A percentile compares a stretch with the other conserved stretches of the same genome.
Conservation (phyloP, 345 rosid genomes). For the Conringia planisiliqua region DNA sequence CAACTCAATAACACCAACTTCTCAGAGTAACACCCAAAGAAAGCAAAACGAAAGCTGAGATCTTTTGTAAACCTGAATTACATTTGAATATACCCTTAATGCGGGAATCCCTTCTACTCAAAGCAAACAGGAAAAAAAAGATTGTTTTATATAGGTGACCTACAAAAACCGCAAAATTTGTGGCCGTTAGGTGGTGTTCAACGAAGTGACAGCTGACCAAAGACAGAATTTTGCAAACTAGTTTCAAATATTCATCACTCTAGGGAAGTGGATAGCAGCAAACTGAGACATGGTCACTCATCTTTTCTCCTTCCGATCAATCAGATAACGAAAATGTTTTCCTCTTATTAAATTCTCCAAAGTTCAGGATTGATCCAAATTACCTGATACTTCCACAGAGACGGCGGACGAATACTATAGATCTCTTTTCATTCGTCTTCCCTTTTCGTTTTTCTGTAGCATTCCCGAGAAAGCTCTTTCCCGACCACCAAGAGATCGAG, state of each 20-base stretch:
- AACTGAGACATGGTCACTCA: slow-evolving; percentile 12
- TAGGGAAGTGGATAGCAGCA: slow-evolving; percentile 39
- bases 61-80: neutral
- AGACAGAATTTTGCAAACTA: neutral
- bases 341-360: neutral
- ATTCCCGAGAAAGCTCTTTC: slow-evolving; percentile 6
- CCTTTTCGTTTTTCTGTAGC: neutral
- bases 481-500: slow-evolving; percentile 23
- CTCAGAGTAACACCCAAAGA: neutral
- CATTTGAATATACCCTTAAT: neutral
- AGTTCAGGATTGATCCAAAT: slow-evolving; percentile 14
- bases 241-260: slow-evolving; percentile 12
- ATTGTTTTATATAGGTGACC: neutral
- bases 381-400: slow-evolving; percentile 27
- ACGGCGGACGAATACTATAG: neutral
- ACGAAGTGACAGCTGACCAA: slow-evolving; percentile 50
- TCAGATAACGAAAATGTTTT: neutral
- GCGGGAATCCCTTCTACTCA: slow-evolving; percentile 31
- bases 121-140: slow-evolving; percentile 39
- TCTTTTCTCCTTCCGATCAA: neutral
- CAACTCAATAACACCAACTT: neutral
- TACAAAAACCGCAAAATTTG: slow-evolving; percentile 6
- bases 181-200: slow-evolving; percentile 41
- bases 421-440: slow-evolving; percentile 27
- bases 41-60: neutral